Percentiles rank a stretch among this genome's conserved stretches.
Conservation (phyloP, 2,329 filamentous ascomycete species). For the Claviceps sp. region DNA sequence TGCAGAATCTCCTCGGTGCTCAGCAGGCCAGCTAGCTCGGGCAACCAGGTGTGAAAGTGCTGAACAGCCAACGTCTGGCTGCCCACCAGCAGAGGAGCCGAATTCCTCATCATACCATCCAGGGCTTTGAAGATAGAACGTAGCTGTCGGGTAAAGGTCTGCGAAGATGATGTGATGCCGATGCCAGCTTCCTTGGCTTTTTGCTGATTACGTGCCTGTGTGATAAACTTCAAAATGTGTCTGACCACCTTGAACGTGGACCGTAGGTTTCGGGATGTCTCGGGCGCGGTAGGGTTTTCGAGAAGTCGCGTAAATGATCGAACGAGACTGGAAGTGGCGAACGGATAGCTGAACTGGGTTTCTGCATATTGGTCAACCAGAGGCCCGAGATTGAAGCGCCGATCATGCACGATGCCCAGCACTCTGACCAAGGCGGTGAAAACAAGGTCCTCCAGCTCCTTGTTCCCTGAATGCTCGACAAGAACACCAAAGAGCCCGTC, state of each 20-base stretch:
- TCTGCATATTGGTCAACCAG: slow-evolving; percentile 87
- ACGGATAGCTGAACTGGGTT: slow-evolving; percentile 81
- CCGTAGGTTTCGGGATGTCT: slow-evolving; percentile 71
- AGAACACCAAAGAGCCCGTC: slow-evolving; percentile 85
- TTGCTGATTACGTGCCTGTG: slow-evolving; percentile 75
- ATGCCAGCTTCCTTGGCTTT: slow-evolving; percentile 79
- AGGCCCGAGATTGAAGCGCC: slow-evolving; percentile 81
- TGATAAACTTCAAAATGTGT: slow-evolving; percentile 89
- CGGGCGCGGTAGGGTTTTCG: slow-evolving; percentile 67
- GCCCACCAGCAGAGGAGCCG: slow-evolving; percentile 73
- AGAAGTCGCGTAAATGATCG: slow-evolving; percentile 76
- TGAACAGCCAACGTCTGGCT: slow-evolving; percentile 93
- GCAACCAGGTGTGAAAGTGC: slow-evolving; percentile 95
- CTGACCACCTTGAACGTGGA: slow-evolving; percentile 91
- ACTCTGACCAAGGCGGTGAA: slow-evolving; percentile 85
- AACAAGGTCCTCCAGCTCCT: slow-evolving; percentile 83
- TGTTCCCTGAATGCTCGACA: slow-evolving; percentile 79
- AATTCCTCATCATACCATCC: slow-evolving; percentile 78
- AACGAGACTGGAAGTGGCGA: slow-evolving; percentile 77
- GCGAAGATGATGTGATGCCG: slow-evolving; percentile 62
- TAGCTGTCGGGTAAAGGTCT: slow-evolving; percentile 68
- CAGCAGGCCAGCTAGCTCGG: slow-evolving; percentile 68
- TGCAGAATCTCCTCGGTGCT: slow-evolving; percentile 76
- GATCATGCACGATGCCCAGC: slow-evolving; percentile 84
- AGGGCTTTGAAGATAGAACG: slow-evolving; percentile 81